Conservation (phyloP, 2,329 filamentous ascomycete species). For the Nothopassalora personata region DNA sequence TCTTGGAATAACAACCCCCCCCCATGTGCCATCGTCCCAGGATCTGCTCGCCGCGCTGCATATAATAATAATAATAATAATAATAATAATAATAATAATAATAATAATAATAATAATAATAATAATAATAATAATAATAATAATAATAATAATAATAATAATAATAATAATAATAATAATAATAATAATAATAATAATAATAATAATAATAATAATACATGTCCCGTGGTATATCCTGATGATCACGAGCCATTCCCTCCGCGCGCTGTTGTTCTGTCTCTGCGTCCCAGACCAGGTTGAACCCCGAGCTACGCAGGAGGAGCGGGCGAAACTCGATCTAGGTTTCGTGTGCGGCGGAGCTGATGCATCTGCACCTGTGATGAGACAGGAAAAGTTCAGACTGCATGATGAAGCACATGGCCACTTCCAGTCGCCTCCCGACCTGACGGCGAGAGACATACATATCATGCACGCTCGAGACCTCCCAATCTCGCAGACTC, state of each 20-base stretch:
- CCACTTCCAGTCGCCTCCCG: background rate
- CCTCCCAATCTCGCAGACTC: background rate
- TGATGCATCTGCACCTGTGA: background rate
- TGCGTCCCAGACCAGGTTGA: background rate
- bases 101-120: background rate
- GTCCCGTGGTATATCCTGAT: slow-evolving; percentile 1
- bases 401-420: background rate
- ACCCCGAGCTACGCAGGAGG: background rate
- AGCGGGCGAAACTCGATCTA: background rate
- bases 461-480: background rate
- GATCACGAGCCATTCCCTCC: background rate
- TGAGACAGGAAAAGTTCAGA: background rate
- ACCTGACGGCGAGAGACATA: background rate
- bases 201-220: background rate
- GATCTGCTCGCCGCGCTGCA: background rate
- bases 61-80: background rate
- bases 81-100: background rate
- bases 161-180: background rate
- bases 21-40: background rate
- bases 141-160: background rate
- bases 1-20: background rate
- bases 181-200: background rate
- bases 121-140: background rate
- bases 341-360: background rate
- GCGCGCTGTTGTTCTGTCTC: background rate